Evolutionary conservation across 164 flowering plant species (phyloP).

Genomic region (Malania oleifera): DNA sequence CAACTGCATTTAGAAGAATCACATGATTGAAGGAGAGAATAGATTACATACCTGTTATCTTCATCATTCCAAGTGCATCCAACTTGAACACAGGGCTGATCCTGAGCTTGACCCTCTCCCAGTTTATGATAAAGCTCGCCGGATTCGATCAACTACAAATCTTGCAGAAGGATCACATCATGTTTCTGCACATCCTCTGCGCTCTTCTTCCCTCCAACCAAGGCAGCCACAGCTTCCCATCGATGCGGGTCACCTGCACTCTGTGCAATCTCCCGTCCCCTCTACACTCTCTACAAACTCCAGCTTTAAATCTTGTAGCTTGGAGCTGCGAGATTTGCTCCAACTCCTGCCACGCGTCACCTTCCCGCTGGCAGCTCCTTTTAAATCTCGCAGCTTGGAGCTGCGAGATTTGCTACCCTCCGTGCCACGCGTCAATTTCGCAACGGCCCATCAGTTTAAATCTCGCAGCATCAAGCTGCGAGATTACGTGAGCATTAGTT

Average conservation of each 20-base stretch:
- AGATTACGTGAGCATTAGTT: too few species aligned
- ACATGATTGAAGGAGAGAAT: not conserved
- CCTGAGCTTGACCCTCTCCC: conserved; percentile 6
- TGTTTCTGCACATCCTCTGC: conserved; percentile 57
- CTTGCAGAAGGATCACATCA: conserved; percentile 50
- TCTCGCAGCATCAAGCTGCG: too few species aligned
- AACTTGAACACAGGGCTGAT: conserved; percentile 18
- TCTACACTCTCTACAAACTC: too few species aligned
- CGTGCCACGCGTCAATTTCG: too few species aligned
- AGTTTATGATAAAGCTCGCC: conserved; percentile 39
- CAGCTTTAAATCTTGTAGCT: too few species aligned
- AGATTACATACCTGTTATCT: conserved; percentile 23
- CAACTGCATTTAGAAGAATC: not conserved
- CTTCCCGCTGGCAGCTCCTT: too few species aligned
- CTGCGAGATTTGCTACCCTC: too few species aligned
- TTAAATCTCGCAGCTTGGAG: too few species aligned
- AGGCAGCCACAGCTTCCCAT: conserved; percentile 57
- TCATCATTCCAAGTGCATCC: conserved; percentile 23
- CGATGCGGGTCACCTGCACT: conserved; percentile 45
- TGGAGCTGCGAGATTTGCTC: too few species aligned
- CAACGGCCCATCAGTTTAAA: too few species aligned
- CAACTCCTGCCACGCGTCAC: too few species aligned
- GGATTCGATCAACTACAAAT: conserved; percentile 52
- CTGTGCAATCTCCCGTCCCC: too few species aligned
- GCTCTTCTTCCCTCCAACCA: conserved; percentile 55